A percentile compares a stretch with the other conserved stretches of the same genome.
phyloP scores from a whole-genome alignment of 192 early-diverging fungal genomes.

The Powellomyces hirtus region DNA sequence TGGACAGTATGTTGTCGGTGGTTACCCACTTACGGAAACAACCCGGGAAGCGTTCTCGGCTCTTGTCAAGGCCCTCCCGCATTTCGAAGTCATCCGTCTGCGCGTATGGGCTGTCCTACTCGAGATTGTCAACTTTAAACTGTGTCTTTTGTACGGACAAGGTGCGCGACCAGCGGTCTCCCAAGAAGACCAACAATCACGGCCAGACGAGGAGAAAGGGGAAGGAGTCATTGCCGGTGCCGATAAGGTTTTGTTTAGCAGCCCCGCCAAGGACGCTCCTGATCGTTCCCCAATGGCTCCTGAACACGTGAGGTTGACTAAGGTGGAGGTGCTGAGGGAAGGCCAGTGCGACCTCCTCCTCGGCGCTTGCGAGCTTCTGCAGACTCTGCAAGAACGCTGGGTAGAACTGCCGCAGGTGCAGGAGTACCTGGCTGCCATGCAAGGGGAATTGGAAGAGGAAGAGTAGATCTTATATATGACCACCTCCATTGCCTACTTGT shows the following conservation, averaged over 20 bases:
- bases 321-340: slow-evolving; percentile 18
- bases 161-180: background rate
- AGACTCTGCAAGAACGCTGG: slow-evolving; percentile 29
- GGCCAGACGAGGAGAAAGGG: background rate
- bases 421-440: slow-evolving; percentile 32
- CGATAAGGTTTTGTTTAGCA: background rate
- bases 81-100: slow-evolving; percentile 20
- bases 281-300: background rate
- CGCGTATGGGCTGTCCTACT: slow-evolving; percentile 23
- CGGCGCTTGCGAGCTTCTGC: slow-evolving; percentile 15
- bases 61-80: slow-evolving; percentile 7
- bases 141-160: background rate
- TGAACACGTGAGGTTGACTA: background rate
- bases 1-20: background rate
- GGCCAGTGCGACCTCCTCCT: slow-evolving; percentile 21
- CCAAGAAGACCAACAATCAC: slow-evolving; percentile 1
- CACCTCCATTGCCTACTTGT: too few species aligned
- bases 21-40: background rate
- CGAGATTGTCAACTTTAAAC: slow-evolving; percentile 9
- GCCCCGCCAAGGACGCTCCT: background rate
- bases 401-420: slow-evolving; percentile 22
- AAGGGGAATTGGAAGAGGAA: background rate
- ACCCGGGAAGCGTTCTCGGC: background rate
- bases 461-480: too few species aligned
- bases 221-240: background rate